These are phyloP conservation scores for Globisporangium okanoganense DNA, from an alignment of 352 stramenopile genomes.

Conservation along the genomic window DNA sequence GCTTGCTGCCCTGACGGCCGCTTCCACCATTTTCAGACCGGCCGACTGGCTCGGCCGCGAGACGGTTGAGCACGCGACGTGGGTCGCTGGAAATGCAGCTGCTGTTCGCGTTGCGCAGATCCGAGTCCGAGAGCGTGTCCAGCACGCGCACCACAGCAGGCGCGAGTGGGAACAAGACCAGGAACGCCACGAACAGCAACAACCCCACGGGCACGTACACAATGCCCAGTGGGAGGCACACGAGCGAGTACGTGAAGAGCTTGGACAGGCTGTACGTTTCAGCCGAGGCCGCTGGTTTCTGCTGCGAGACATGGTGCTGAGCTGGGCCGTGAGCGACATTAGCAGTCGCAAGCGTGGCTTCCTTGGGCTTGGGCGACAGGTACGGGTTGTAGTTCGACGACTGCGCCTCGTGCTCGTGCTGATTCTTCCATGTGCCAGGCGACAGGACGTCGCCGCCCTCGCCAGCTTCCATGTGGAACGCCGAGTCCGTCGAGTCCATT, in stretches of 20 bases:
- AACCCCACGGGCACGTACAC: constrained; percentile 56
- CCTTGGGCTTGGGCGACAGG: constrained; percentile 53
- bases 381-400: constrained; percentile 45
- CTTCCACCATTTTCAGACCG: background rate
- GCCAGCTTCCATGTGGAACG: constrained; percentile 35
- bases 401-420: constrained; percentile 24
- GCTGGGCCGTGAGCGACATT: background rate
- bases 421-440: constrained; percentile 7
- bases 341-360: background rate
- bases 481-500: constrained; percentile 54
- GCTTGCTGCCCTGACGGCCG: constrained; percentile 24
- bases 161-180: constrained; percentile 53
- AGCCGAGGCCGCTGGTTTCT: constrained; percentile 4
- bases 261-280: constrained; percentile 56
- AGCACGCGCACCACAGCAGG: constrained; percentile 47
- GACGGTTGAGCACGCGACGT: constrained; percentile 53
- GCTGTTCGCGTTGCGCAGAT: constrained; percentile 73
- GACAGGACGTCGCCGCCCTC: constrained; percentile 19
- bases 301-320: background rate
- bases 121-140: constrained; percentile 70
- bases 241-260: constrained; percentile 57
- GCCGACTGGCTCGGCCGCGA: constrained; percentile 28
- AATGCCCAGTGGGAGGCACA: constrained; percentile 50
- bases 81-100: constrained; percentile 42
- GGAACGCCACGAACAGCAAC: constrained; percentile 48